Base-by-base conservation (phyloP, 1,139 yeast genomes). In the Zhuliangozyma blackwelliae region DNA sequence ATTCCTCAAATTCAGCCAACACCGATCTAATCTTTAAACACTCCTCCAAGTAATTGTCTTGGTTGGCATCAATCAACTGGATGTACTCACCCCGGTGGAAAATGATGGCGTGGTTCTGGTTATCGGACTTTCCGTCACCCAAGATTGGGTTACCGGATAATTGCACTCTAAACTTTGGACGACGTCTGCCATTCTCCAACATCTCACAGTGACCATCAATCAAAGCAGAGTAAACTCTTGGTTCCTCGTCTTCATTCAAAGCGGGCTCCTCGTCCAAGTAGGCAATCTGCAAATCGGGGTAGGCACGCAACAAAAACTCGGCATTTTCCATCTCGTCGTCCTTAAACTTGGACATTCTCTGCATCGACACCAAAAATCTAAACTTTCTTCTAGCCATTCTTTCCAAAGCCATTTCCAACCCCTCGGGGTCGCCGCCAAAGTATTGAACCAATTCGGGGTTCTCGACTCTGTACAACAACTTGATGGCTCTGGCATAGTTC, bases 111-210 rank as follows among this genome's bases (percentile, higher is more conserved):
- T 90, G 97, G 68, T 92, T 92, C 71, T 92, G 98, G 68, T 92
- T 92, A 78, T 92, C 98, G 57, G 97, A 87, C 68, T 92, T 92
- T 82, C 98, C 98, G 65, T 92, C 98, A 78, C 98, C 98, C 60
- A 92, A 77, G 65, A 92, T 92, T 59, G 98, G 97, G 67, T 92
- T 92, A 75, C 98, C 98, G 52, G 97, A 89, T 54, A 92, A 77
- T 75, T 90, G 97, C 50, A 92, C 82, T 77, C 98, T 85, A 68
- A 89, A 92, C 66, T 90, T 90, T 49, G 98, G 98, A 68, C 97
- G 90, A 73, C 98, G 89, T 67, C 96, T 84, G 55, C 97, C 98
- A 61, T 92, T 89, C 66, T 90, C 97, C 77, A 92, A 77, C 58
- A 92, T 80, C 65, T 92, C 97, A 76, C 96, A 90, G 66, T 92